Percentiles rank a stretch among this genome's conserved stretches.
Conservation (phyloP, 768 basidiomycete genomes). For the Suillus hirtellus region DNA sequence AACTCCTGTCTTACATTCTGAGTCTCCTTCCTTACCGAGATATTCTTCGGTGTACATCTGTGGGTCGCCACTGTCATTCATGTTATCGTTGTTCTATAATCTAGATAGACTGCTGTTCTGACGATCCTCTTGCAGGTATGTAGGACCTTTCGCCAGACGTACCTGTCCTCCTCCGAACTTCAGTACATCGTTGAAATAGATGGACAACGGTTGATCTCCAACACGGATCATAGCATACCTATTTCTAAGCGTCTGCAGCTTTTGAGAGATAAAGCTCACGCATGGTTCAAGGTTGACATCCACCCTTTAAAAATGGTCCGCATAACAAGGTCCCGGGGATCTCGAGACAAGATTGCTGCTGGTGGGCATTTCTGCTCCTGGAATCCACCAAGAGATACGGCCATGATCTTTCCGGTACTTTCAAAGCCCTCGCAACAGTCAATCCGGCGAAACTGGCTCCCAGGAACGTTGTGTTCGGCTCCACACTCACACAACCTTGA, state of each 20-base stretch:
- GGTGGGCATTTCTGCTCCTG: neutral
- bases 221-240: neutral
- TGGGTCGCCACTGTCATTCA: too few species aligned
- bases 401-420: neutral
- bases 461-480: neutral
- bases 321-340: neutral
- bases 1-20: neutral
- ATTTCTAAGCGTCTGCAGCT: neutral
- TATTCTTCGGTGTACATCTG: neutral
- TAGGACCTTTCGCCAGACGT: neutral
- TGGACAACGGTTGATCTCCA: neutral
- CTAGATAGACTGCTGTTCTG: neutral
- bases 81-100: too few species aligned
- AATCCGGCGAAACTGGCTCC: neutral
- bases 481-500: neutral
- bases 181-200: neutral
- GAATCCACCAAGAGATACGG: neutral
- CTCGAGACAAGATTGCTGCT: neutral
- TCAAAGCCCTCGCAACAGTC: neutral
- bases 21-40: neutral
- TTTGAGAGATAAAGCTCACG: neutral
- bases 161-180: neutral
- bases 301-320: neutral
- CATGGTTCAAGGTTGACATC: neutral
- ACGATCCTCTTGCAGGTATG: neutral